Conservation (phyloP, 2,329 filamentous ascomycete genomes). For the Stagonosporopsis vannaccii region DNA sequence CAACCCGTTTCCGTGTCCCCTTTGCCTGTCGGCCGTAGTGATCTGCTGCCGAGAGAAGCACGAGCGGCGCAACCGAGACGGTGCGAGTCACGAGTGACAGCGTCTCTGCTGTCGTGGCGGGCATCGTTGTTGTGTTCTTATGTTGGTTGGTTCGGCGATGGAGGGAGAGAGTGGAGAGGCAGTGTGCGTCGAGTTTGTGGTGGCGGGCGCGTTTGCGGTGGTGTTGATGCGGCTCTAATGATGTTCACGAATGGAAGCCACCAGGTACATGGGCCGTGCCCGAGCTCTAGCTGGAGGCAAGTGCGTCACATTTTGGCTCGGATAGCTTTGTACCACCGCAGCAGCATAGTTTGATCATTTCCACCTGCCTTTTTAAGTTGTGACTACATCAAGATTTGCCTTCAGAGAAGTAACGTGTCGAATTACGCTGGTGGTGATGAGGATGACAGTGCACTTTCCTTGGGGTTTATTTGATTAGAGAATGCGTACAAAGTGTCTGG, state of each 20-base stretch:
- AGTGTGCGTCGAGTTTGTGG: slow-evolving; percentile 20
- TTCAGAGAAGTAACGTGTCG: no score
- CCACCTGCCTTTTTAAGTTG: no score
- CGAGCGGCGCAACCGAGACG: slow-evolving; percentile 96
- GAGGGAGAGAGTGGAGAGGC: slow-evolving; percentile 4
- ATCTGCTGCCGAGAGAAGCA: slow-evolving; percentile 96
- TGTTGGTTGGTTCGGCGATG: slow-evolving; percentile 3
- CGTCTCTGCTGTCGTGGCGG: slow-evolving; percentile 94
- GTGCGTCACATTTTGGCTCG: slow-evolving; percentile 23
- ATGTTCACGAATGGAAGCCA: slow-evolving; percentile 38
- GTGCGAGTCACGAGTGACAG: slow-evolving; percentile 92
- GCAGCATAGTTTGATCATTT: no score
- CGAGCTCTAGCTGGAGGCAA: slow-evolving; percentile 31
- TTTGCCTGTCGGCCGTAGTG: slow-evolving; percentile 96
- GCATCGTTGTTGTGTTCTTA: slow-evolving; percentile 65
- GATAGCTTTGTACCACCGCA: neutral
- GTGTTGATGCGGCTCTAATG: slow-evolving; percentile 47
- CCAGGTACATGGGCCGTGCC: slow-evolving; percentile 8
- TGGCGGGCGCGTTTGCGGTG: slow-evolving; percentile 27
- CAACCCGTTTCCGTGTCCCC: slow-evolving; percentile 86
- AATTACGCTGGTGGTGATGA: neutral
- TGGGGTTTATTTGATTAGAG: neutral
- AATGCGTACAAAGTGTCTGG: slow-evolving; percentile 22
- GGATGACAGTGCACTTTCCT: neutral
- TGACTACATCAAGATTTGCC: no score